These are phyloP conservation scores for Trapa incisa DNA, from an alignment of 345 rosid genomes.

Conservation along the genomic window DNA sequence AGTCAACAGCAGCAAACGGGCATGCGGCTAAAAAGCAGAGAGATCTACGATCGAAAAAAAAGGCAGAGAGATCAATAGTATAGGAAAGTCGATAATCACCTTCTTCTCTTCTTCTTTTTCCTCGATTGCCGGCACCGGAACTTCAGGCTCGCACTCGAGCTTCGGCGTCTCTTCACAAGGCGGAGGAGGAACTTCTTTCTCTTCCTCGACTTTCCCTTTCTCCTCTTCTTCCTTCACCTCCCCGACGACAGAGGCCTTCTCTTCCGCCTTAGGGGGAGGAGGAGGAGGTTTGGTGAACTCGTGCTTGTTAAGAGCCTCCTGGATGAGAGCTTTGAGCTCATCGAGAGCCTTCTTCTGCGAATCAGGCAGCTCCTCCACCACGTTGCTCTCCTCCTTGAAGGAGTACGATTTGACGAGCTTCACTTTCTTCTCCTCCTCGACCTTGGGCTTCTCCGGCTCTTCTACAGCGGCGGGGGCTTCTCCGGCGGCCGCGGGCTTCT, in stretches of 20 bases:
- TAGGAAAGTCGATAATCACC: slow-evolving; percentile 13
- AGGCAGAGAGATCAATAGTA: too few relatives aligned
- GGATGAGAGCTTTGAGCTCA: slow-evolving; percentile 16
- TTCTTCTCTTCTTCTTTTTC: slow-evolving; percentile 24
- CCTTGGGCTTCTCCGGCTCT: slow-evolving; percentile 9
- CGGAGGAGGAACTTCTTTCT: slow-evolving; percentile 41
- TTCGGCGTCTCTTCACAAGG: slow-evolving; percentile 11
- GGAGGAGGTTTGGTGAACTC: slow-evolving; percentile 10
- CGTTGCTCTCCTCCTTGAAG: slow-evolving; percentile 17
- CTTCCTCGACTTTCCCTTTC: slow-evolving; percentile 16
- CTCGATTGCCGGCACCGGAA: slow-evolving; percentile 9
- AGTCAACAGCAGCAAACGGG: neutral
- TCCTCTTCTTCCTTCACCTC: slow-evolving; percentile 7
- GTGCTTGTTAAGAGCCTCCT: slow-evolving; percentile 14
- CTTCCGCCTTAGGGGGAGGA: slow-evolving; percentile 10
- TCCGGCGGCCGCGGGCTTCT: slow-evolving; percentile 4
- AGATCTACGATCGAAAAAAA: neutral
- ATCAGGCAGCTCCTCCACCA: slow-evolving; percentile 14
- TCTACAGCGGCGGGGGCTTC: neutral
- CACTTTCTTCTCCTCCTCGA: slow-evolving; percentile 6
- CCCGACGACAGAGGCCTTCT: slow-evolving; percentile 1
- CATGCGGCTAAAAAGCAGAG: too few relatives aligned
- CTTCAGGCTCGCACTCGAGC: slow-evolving; percentile 9
- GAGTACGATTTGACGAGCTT: slow-evolving; percentile 8
- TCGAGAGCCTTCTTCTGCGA: slow-evolving; percentile 17